Evolutionary conservation across 1,284 basidiomycete genomes (phyloP).

Genomic region (Papiliotrema laurentii): DNA sequence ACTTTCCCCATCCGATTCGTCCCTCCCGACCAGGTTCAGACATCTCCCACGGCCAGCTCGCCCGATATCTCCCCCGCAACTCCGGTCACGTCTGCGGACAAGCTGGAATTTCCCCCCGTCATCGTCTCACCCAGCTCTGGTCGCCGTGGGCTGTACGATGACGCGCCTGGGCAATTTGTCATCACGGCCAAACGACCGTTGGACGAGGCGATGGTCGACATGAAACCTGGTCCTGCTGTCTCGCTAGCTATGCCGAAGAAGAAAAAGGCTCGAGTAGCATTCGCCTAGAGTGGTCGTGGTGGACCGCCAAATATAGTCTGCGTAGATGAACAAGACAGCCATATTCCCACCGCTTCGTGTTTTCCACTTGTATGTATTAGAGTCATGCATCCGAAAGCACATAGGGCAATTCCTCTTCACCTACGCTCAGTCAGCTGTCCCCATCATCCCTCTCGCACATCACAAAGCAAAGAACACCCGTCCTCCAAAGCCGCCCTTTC

Average conservation of each 20-base stretch:
- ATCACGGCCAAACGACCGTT: neutral
- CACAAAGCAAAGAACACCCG: conserved; percentile 25
- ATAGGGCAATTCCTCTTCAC: no score
- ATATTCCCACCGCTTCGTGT: neutral
- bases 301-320: no score
- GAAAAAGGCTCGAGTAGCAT: conserved; percentile 7
- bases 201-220: neutral
- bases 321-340: neutral
- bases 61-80: neutral
- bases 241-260: neutral
- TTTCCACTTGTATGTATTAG: neutral
- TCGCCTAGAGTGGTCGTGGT: conserved; percentile 6
- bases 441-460: neutral
- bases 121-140: no score
- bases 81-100: neutral
- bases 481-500: conserved; percentile 25
- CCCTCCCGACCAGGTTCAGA: conserved; percentile 9
- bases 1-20: conserved; percentile 22
- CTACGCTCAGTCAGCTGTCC: no score
- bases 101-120: no score
- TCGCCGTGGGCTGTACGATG: neutral
- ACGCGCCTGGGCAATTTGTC: neutral
- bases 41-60: neutral
- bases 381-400: no score
- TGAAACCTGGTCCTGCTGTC: no score